phyloP scores from a whole-genome alignment of 83 land plant genomes.

The Diphasiastrum complanatum region DNA sequence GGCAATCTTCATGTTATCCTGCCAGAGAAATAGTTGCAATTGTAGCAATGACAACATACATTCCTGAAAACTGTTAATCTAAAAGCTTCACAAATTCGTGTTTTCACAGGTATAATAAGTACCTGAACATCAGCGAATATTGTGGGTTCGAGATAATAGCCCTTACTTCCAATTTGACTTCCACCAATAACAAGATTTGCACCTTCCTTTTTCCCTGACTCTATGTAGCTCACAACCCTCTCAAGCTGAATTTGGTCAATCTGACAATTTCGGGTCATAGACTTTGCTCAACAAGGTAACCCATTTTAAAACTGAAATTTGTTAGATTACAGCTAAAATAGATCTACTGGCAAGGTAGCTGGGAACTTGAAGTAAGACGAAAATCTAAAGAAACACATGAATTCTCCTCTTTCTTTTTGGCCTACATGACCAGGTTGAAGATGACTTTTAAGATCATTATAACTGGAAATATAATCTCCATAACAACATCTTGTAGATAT shows the following conservation, averaged over 20 bases:
- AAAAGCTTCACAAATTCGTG: conserved; percentile 11
- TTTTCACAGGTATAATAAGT: neutral
- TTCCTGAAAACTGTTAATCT: too few relatives aligned
- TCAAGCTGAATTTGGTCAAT: conserved; percentile 32
- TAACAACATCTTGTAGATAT: too few relatives aligned
- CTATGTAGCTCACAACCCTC: conserved; percentile 25
- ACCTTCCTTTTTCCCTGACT: conserved; percentile 31
- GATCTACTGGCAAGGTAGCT: neutral
- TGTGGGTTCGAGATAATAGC: conserved; percentile 37
- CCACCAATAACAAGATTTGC: conserved; percentile 40
- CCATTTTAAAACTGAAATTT: too few relatives aligned
- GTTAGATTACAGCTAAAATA: neutral
- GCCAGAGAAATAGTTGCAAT: neutral
- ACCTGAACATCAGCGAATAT: conserved; percentile 43
- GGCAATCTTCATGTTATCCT: conserved; percentile 62
- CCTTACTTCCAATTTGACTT: conserved; percentile 18
- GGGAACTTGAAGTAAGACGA: too few relatives aligned
- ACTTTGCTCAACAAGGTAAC: too few relatives aligned
- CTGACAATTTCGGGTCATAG: too few relatives aligned
- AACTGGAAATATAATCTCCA: too few relatives aligned
- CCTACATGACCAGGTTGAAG: too few relatives aligned
- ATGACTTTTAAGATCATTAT: too few relatives aligned
- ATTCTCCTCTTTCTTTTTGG: too few relatives aligned
- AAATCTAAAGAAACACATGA: too few relatives aligned
- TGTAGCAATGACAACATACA: neutral